Conservation (phyloP, 1,139 yeast genomes). For the Geotrichum siamense region DNA sequence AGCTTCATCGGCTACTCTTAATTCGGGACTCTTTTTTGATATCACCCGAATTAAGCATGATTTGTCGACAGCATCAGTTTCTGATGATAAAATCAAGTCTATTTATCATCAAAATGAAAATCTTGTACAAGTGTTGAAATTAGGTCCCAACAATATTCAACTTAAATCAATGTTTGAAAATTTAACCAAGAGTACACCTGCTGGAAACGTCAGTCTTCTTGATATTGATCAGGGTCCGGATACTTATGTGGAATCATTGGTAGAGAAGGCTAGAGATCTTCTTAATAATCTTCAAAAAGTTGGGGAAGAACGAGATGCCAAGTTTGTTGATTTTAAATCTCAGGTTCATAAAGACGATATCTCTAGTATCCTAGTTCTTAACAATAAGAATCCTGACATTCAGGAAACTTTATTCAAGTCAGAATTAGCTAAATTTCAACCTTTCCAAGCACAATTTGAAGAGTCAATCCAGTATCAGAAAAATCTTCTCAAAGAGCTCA, state of each 20-base stretch:
- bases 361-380: slow-evolving; percentile 64
- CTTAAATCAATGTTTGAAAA: slow-evolving; percentile 29
- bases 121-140: slow-evolving; percentile 35
- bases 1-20: slow-evolving; percentile 34
- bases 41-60: slow-evolving; percentile 54
- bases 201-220: slow-evolving; percentile 40
- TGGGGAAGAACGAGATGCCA: slow-evolving; percentile 53
- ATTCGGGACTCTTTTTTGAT: slow-evolving; percentile 43
- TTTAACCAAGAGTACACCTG: slow-evolving; percentile 20
- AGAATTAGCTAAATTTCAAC: slow-evolving; percentile 72
- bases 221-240: slow-evolving; percentile 51
- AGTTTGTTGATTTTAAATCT: slow-evolving; percentile 58
- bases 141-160: slow-evolving; percentile 30
- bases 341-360: slow-evolving; percentile 80
- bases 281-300: slow-evolving; percentile 42
- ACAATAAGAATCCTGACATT: slow-evolving; percentile 50
- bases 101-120: slow-evolving; percentile 35
- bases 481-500: slow-evolving; percentile 48
- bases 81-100: slow-evolving; percentile 54
- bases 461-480: slow-evolving; percentile 61
- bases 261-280: slow-evolving; percentile 43
- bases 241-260: slow-evolving; percentile 39
- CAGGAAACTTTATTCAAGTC: slow-evolving; percentile 59
- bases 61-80: slow-evolving; percentile 57
- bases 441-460: slow-evolving; percentile 59